Conservation (phyloP, 768 basidiomycete species). For the Pulveroboletus sp. region DNA sequence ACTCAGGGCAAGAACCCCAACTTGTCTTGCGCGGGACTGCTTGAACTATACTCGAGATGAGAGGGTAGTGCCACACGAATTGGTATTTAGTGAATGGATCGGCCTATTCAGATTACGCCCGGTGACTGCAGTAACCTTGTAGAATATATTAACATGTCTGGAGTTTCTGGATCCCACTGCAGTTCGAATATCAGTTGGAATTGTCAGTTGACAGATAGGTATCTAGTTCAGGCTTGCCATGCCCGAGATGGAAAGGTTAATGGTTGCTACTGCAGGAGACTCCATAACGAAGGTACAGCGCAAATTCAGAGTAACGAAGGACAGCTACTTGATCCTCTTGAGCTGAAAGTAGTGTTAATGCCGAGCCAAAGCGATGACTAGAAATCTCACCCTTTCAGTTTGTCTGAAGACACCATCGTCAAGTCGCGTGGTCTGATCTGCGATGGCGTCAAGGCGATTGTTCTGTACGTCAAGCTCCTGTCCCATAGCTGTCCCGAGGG, state of each 20-base stretch:
- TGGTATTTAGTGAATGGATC: too few species aligned
- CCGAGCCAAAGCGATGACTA: slow-evolving; percentile 13
- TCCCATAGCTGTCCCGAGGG: slow-evolving; percentile 76
- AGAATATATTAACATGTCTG: too few species aligned
- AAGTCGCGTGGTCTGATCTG: slow-evolving; percentile 69
- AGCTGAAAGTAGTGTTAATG: slow-evolving; percentile 37
- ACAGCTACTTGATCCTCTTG: slow-evolving; percentile 51
- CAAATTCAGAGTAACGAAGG: neutral
- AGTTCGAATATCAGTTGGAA: neutral
- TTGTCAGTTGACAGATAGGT: slow-evolving; percentile 9
- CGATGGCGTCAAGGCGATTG: slow-evolving; percentile 66
- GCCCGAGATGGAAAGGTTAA: neutral
- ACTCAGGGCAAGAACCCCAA: too few species aligned
- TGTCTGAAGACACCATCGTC: slow-evolving; percentile 76
- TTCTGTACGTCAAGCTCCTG: slow-evolving; percentile 89
- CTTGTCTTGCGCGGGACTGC: too few species aligned
- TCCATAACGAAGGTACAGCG: neutral
- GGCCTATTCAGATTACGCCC: too few species aligned
- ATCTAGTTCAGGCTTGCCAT: slow-evolving; percentile 10
- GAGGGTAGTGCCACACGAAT: too few species aligned
- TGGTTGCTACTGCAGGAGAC: neutral
- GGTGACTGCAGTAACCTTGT: too few species aligned
- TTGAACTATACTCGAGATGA: too few species aligned
- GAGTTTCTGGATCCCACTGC: too few species aligned
- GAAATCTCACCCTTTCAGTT: slow-evolving; percentile 66